Evolutionary conservation across 257 asterid genomes (phyloP).

Genomic region (Gentiana macrophylla): DNA sequence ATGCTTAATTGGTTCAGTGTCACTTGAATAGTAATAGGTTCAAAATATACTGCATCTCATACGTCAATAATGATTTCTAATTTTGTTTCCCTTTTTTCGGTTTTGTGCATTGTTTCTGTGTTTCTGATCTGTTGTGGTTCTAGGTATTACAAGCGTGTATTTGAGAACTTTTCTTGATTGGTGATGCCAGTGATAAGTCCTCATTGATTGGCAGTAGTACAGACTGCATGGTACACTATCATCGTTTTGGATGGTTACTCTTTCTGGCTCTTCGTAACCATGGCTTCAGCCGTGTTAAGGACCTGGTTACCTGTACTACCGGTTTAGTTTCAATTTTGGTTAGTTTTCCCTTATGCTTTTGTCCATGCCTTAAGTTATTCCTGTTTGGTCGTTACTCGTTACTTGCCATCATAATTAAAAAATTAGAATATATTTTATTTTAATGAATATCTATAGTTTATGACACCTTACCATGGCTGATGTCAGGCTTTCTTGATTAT

Average conservation of each 20-base stretch:
- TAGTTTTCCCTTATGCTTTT: conserved; percentile 23
- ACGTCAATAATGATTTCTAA: not conserved
- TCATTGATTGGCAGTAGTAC: conserved; percentile 20
- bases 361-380: conserved; percentile 1
- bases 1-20: too few relatives aligned
- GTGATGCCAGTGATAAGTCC: conserved; percentile 38
- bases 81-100: not conserved
- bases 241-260: conserved; percentile 94
- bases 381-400: not conserved
- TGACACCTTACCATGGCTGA: conserved; percentile 18
- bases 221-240: conserved; percentile 35
- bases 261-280: conserved; percentile 78
- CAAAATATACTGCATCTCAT: not conserved
- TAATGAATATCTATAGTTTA: not conserved
- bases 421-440: not conserved
- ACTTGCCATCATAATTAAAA: not conserved
- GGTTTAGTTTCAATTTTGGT: conserved; percentile 86
- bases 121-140: conserved; percentile 10
- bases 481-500: conserved; percentile 76
- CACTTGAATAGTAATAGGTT: too few relatives aligned
- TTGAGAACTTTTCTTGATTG: conserved; percentile 47
- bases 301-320: conserved; percentile 78
- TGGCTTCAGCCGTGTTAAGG: conserved; percentile 62
- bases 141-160: conserved; percentile 82
- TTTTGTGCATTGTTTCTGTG: not conserved